phyloP scores from a whole-genome alignment of 2,329 filamentous ascomycete genomes.

The Domatiomyces catenatus region DNA sequence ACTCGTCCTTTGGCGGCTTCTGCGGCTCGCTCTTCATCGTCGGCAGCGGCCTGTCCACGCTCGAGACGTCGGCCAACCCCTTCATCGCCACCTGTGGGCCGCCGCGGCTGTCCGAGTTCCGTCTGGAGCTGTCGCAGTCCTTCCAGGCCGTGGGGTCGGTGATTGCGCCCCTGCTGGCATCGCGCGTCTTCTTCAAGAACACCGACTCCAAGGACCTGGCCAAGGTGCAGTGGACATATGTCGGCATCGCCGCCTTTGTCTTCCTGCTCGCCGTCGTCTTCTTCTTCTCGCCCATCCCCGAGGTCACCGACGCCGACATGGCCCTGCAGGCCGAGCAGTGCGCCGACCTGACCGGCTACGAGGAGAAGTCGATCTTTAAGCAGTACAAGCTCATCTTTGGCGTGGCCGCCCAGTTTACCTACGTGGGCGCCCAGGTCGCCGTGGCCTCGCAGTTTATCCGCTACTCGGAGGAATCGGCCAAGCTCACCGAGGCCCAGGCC shows the following conservation, averaged over 20 bases:
- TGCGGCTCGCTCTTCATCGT: conserved; percentile 54
- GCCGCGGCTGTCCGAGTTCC: conserved; percentile 58
- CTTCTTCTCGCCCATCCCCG: conserved; percentile 51
- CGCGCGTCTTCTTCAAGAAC: conserved; percentile 46
- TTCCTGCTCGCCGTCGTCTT: conserved; percentile 51
- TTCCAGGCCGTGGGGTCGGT: conserved; percentile 65
- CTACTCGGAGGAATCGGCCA: conserved; percentile 48
- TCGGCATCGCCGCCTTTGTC: conserved; percentile 63
- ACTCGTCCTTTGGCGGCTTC: conserved; percentile 59
- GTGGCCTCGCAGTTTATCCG: conserved; percentile 38
- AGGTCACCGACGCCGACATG: conserved; percentile 59
- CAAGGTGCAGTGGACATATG: conserved; percentile 65
- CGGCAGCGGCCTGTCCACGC: conserved; percentile 55
- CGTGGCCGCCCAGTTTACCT: conserved; percentile 62
- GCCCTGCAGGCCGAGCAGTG: conserved; percentile 38
- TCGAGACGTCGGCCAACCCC: conserved; percentile 65
- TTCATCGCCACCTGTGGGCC: conserved; percentile 66
- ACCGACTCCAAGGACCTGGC: conserved; percentile 46
- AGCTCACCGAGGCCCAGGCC: conserved; percentile 39
- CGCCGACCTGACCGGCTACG: conserved; percentile 21
- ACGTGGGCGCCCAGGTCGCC: conserved; percentile 41
- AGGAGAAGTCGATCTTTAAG: conserved; percentile 49
- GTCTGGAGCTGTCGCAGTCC: conserved; percentile 62
- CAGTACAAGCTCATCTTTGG: conserved; percentile 66
- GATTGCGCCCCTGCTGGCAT: conserved; percentile 56